Evolutionary conservation across 2,329 filamentous ascomycete species (phyloP).

Genomic region (Sclerotinia sclerotiorum): DNA sequence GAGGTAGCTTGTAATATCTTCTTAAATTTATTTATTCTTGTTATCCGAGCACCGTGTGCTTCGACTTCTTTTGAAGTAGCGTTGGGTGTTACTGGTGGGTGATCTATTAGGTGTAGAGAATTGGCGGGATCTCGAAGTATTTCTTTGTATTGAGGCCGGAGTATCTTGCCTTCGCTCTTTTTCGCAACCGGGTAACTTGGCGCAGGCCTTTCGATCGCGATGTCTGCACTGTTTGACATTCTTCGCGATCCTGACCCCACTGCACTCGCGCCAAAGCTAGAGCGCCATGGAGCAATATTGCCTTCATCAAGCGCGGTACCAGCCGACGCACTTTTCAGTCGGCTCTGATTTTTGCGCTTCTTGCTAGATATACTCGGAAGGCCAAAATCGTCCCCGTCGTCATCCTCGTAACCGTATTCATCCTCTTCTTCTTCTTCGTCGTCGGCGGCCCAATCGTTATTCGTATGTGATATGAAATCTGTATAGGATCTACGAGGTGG

Average conservation of each 20-base stretch:
- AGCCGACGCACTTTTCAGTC: conserved; percentile 42
- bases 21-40: conserved; percentile 98
- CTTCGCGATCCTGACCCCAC: conserved; percentile 50
- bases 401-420: conserved; percentile 74
- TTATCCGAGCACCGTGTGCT: conserved; percentile 80
- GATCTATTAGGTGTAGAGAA: conserved; percentile 88
- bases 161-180: conserved; percentile 89
- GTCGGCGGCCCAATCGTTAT: conserved; percentile 77
- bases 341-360: conserved; percentile 62
- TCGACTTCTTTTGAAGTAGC: conserved; percentile 82
- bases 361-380: conserved; percentile 89
- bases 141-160: conserved; percentile 96
- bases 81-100: conserved; percentile 70
- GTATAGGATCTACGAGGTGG: conserved; percentile 74
- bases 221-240: conserved; percentile 86
- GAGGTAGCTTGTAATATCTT: conserved; percentile 88
- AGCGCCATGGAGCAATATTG: conserved; percentile 39
- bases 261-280: conserved; percentile 44
- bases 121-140: conserved; percentile 89
- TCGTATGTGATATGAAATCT: conserved; percentile 76
- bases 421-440: conserved; percentile 68
- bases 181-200: conserved; percentile 84
- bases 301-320: conserved; percentile 28
- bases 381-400: conserved; percentile 93
- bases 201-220: conserved; percentile 83